phyloP scores from a whole-genome alignment of 352 stramenopile species.

The Pythium apleroticum region DNA sequence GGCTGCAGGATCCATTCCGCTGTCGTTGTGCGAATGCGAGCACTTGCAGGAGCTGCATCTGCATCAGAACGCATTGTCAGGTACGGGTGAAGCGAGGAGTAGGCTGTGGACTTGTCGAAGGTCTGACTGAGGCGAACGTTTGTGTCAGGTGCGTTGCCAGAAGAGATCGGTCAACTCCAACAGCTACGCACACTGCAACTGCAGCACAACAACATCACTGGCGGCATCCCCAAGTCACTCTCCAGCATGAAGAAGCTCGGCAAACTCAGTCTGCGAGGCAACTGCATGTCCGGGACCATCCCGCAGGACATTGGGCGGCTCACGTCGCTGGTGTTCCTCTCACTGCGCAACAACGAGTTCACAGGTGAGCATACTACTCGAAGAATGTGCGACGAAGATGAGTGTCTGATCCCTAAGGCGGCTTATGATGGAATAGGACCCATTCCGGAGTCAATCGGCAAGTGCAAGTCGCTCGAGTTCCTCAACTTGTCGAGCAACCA shows the following conservation, averaged over 20 bases:
- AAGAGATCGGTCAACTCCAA: slow-evolving; percentile 51
- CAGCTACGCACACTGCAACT: slow-evolving; percentile 73
- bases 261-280: slow-evolving; percentile 77
- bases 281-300: slow-evolving; percentile 70
- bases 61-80: slow-evolving; percentile 76
- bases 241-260: slow-evolving; percentile 57
- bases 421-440: slow-evolving; percentile 21
- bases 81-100: slow-evolving; percentile 14
- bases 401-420: background rate
- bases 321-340: slow-evolving; percentile 76
- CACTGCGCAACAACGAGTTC: slow-evolving; percentile 84
- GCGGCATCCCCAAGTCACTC: slow-evolving; percentile 47
- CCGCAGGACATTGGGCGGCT: slow-evolving; percentile 62
- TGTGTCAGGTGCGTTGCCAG: slow-evolving; percentile 42
- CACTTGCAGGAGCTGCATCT: slow-evolving; percentile 76
- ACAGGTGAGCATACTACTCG: slow-evolving; percentile 17
- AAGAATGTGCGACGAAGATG: background rate
- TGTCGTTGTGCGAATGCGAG: slow-evolving; percentile 38
- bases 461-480: slow-evolving; percentile 80
- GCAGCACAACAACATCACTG: slow-evolving; percentile 81
- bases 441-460: slow-evolving; percentile 68
- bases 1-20: slow-evolving; percentile 46
- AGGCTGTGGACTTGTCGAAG: background rate
- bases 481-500: slow-evolving; percentile 86
- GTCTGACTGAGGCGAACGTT: background rate